Conservation (phyloP, 169 alveolate genomes). For the Toxoplasma gondii region DNA sequence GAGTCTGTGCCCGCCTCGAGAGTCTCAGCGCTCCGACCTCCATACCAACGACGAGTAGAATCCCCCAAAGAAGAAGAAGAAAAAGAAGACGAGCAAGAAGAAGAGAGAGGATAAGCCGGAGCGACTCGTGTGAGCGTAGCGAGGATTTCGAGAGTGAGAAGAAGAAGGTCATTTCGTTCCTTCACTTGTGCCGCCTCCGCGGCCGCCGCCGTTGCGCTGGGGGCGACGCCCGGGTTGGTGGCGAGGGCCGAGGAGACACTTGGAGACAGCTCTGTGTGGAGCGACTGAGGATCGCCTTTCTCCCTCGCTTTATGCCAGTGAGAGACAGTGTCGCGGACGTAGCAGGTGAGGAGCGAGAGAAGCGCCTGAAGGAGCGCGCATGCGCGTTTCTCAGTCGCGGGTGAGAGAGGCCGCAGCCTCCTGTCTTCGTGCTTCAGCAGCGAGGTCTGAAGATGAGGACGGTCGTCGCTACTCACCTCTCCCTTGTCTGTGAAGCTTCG, state of each 20-base stretch:
- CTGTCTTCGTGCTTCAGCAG: not conserved
- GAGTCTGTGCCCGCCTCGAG: not conserved
- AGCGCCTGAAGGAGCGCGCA: not conserved
- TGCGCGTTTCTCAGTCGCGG: not conserved
- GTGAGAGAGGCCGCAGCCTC: not conserved
- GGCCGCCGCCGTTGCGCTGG: constrained; percentile 14
- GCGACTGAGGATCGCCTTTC: not conserved
- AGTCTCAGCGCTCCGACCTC: not conserved
- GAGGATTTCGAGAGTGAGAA: not conserved
- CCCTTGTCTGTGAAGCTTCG: not conserved
- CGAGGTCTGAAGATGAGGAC: not conserved
- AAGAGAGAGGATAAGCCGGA: not conserved
- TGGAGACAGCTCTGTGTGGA: not conserved
- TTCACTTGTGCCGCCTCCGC: not conserved
- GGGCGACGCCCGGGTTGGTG: not conserved
- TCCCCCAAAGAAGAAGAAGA: not conserved
- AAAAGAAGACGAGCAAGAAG: not conserved
- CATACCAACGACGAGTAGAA: not conserved
- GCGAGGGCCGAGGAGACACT: not conserved
- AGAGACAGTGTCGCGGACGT: not conserved
- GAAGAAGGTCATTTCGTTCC: not conserved
- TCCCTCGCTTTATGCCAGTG: not conserved
- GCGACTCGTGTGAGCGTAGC: not conserved
- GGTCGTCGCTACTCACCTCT: not conserved
- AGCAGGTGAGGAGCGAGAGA: not conserved